Evolutionary conservation across 768 basidiomycete genomes (phyloP), one percentile per base, ranked within the genome.

Genomic region (Tricholomella constricta): DNA sequence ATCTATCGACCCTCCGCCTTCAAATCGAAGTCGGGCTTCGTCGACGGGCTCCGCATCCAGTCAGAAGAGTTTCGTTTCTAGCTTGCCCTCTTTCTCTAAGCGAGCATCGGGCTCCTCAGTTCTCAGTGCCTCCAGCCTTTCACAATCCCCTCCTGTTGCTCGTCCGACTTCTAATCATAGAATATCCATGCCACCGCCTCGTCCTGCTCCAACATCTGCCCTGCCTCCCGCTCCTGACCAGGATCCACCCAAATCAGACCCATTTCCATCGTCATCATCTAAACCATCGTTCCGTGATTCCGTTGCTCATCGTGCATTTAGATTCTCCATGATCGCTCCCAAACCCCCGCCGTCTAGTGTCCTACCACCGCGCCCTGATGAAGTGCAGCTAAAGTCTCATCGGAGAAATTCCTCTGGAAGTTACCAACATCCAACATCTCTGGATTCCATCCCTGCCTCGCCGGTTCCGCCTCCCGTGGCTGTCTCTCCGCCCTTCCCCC

Each of bases 281-380:
- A 76, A 76, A 45, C 51, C 65, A 10, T 71, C 76, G 1, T 80
- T 85, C 68, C 82, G 86, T 47, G 81, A 79, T 47, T 81, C 85
- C 27, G 69, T 85, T 17, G 71, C 79, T 12, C 73, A 81, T 54
- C 83, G 86, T 51, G 74, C 80, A 6, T 69, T 86, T 48, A 76
- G 83, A 52, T 66, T 85, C 17, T 86, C 85, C 9, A 67, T 84
- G 62, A 77, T 77, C 36, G 78, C 85, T 19, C 88, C 87, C 0
- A 83, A 82, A 49, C 80, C 81, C 29, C 82, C 88, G 6, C 86
- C 89, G 7, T 77, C 81, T 1, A 69, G 74, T 15, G 73, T 69
- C 20, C 74, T 89, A 1, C 85, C 89, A 4, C 86, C 85, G 6
- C 80, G 85, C 29, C 89, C 88, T 5, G 86, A 88, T 52, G 85